A percentile compares a stretch with the other conserved stretches of the same genome.
Conservation (phyloP, 2,329 filamentous ascomycete species). For the Apiospora koreana region DNA sequence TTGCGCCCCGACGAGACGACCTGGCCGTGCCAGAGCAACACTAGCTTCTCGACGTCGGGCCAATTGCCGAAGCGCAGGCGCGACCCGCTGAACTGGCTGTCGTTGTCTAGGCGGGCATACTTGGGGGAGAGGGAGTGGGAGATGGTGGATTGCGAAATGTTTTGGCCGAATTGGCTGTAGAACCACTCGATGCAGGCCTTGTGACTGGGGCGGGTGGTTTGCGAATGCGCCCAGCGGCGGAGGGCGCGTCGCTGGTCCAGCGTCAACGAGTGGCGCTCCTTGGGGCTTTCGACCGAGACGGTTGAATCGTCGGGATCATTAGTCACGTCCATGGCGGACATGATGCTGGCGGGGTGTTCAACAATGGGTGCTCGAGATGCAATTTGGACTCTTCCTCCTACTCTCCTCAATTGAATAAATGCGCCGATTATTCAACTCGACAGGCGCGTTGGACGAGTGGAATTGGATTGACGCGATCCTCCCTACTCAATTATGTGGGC, state of each 20-base stretch:
- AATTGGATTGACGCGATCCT: not conserved
- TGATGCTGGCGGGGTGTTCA: not conserved
- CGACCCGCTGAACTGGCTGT: constrained; percentile 63
- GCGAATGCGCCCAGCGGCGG: constrained; percentile 59
- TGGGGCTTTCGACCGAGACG: not conserved
- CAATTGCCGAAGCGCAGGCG: constrained; percentile 64
- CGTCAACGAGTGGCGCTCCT: constrained; percentile 60
- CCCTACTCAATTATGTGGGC: constrained; percentile 6
- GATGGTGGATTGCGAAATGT: constrained; percentile 64
- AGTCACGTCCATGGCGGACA: constrained; percentile 4
- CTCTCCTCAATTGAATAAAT: constrained; percentile 5
- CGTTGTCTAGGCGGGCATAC: constrained; percentile 61
- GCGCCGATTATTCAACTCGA: not conserved
- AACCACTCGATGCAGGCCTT: constrained; percentile 67
- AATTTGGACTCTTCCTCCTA: not conserved
- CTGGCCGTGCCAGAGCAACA: constrained; percentile 67
- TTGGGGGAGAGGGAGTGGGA: constrained; percentile 63
- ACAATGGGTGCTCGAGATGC: not conserved
- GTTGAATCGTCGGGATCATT: constrained; percentile 4
- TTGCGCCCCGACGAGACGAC: constrained; percentile 53
- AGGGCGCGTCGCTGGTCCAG: constrained; percentile 63
- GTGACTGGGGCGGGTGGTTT: constrained; percentile 58
- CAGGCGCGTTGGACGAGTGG: not conserved
- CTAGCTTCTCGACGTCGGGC: constrained; percentile 75
- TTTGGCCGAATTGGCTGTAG: constrained; percentile 56